A percentile compares a stretch with the other conserved stretches of the same genome.
These are phyloP conservation scores for Filobasidium wieringae DNA, from an alignment of 768 basidiomycete genomes.

Conservation along the genomic window DNA sequence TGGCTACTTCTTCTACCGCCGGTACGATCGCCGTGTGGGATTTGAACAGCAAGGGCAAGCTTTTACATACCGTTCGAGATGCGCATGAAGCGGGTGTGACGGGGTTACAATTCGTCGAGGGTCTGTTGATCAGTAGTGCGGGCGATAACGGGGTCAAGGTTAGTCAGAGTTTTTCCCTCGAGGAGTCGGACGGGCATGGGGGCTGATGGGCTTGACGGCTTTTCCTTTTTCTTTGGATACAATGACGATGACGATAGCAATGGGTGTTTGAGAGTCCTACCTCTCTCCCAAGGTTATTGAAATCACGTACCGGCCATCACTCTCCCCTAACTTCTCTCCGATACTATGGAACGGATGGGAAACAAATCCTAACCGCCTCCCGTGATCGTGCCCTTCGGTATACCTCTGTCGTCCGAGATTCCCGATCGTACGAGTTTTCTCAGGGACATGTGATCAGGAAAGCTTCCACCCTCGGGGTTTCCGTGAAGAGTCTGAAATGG, in stretches of 20 bases:
- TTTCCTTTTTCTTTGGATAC: background rate
- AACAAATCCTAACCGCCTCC: slow-evolving; percentile 71
- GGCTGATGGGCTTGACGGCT: background rate
- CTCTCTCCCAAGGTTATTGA: slow-evolving; percentile 70
- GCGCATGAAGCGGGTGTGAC: slow-evolving; percentile 80
- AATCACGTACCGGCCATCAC: slow-evolving; percentile 85
- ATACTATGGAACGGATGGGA: slow-evolving; percentile 95
- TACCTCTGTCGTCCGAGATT: slow-evolving; percentile 88
- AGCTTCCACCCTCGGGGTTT: slow-evolving; percentile 62
- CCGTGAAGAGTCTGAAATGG: slow-evolving; percentile 70
- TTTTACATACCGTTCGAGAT: slow-evolving; percentile 72
- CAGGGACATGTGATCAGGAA: slow-evolving; percentile 83
- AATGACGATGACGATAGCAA: too few relatives aligned
- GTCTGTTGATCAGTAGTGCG: slow-evolving; percentile 74
- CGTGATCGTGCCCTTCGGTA: slow-evolving; percentile 77
- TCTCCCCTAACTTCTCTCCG: slow-evolving; percentile 80
- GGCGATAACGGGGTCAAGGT: slow-evolving; percentile 96
- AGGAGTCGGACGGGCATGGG: too few relatives aligned
- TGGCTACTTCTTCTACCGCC: slow-evolving; percentile 72
- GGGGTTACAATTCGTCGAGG: slow-evolving; percentile 78
- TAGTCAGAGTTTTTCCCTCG: slow-evolving; percentile 16
- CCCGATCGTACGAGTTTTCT: slow-evolving; percentile 83
- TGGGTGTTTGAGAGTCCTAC: slow-evolving; percentile 93
- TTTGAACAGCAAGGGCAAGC: slow-evolving; percentile 63
- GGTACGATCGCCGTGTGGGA: slow-evolving; percentile 94